Conservation (phyloP, 2,329 filamentous ascomycete genomes). For the Dothiorella sarmentorum region DNA sequence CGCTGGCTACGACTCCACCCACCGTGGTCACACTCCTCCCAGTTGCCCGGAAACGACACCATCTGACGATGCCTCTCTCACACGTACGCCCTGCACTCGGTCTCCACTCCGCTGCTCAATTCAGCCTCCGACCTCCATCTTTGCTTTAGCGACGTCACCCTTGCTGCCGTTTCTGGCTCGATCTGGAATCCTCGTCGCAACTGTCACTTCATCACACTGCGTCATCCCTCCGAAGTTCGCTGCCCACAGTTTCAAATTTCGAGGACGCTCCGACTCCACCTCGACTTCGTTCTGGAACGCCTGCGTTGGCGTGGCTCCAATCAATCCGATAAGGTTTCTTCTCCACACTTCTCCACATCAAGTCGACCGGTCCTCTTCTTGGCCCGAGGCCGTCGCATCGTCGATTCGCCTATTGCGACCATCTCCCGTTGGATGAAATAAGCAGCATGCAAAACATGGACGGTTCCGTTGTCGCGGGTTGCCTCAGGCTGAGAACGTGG, state of each 20-base stretch:
- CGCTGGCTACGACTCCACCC: background rate
- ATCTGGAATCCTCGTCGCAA: background rate
- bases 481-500: conserved; percentile 16
- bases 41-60: background rate
- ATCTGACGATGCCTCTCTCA: background rate
- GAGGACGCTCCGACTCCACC: conserved; percentile 1
- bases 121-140: background rate
- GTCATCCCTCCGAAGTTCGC: background rate
- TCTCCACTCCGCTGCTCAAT: background rate
- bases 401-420: background rate
- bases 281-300: conserved; percentile 9
- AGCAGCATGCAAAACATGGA: conserved; percentile 10
- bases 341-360: conserved; percentile 10
- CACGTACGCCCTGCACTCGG: background rate
- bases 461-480: conserved; percentile 6
- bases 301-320: conserved; percentile 2
- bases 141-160: conserved; percentile 3
- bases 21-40: background rate
- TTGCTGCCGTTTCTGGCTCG: background rate
- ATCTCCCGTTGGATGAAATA: conserved; percentile 7
- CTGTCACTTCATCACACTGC: background rate
- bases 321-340: conserved; percentile 5
- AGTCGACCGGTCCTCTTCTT: background rate
- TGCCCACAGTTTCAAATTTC: conserved; percentile 1
- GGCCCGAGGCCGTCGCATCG: conserved; percentile 9